These are phyloP conservation scores for Sporodiniella umbellata DNA, from an alignment of 371 early-diverging fungal species.

Conservation along the genomic window DNA sequence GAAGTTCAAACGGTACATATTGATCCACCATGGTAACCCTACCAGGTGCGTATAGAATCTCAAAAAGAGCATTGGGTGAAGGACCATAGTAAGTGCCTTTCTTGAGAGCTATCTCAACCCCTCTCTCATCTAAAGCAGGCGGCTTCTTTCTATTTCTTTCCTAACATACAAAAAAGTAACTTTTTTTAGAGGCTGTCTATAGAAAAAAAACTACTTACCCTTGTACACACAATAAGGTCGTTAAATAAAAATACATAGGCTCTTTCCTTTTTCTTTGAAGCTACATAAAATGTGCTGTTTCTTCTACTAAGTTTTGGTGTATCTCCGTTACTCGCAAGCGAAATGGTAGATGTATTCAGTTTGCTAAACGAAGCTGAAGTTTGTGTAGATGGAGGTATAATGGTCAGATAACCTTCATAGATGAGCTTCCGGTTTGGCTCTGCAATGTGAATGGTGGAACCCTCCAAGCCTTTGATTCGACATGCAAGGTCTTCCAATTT, in stretches of 20 bases:
- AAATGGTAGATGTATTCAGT: neutral
- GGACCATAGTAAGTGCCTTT: slow-evolving; percentile 18
- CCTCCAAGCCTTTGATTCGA: slow-evolving; percentile 30
- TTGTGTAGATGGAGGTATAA: slow-evolving; percentile 18
- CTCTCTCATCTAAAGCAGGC: slow-evolving; percentile 33
- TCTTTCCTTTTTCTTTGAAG: slow-evolving; percentile 12
- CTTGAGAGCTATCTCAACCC: slow-evolving; percentile 1
- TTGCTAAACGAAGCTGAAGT: neutral
- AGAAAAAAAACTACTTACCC: too few relatives aligned
- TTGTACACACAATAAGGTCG: slow-evolving; percentile 37
- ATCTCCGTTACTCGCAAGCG: slow-evolving; percentile 3
- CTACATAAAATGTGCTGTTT: slow-evolving; percentile 20
- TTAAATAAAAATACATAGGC: slow-evolving; percentile 42
- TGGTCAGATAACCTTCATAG: slow-evolving; percentile 29
- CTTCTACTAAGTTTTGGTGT: slow-evolving; percentile 12
- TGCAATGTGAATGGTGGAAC: slow-evolving; percentile 17
- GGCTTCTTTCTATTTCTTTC: slow-evolving; percentile 43
- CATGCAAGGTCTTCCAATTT: slow-evolving; percentile 29
- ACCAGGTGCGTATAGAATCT: slow-evolving; percentile 22
- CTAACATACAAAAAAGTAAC: neutral
- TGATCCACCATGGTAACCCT: slow-evolving; percentile 23
- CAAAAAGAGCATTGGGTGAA: slow-evolving; percentile 18
- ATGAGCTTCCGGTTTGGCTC: slow-evolving; percentile 25
- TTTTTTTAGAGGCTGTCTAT: too few relatives aligned
- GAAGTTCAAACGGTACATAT: slow-evolving; percentile 5